Evolutionary conservation across 371 early-diverging fungal species (phyloP).

Genomic region (Cokeromyces recurvatus): DNA sequence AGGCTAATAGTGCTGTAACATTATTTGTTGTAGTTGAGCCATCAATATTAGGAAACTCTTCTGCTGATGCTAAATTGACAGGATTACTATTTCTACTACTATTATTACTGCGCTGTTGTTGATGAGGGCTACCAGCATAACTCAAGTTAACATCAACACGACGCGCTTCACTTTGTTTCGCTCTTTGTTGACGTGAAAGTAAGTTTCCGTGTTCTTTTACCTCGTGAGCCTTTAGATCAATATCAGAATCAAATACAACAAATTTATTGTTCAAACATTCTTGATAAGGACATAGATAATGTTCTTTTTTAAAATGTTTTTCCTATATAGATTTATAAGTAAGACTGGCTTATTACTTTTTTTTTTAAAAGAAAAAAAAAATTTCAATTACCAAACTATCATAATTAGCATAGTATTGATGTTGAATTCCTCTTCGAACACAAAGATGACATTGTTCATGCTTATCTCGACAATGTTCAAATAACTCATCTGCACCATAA

Average conservation of each 20-base stretch:
- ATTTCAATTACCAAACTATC: slow-evolving; percentile 58
- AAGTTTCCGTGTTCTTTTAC: slow-evolving; percentile 42
- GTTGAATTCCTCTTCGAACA: slow-evolving; percentile 61
- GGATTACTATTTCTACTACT: background rate
- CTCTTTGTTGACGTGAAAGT: slow-evolving; percentile 28
- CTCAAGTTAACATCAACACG: slow-evolving; percentile 52
- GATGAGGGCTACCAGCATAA: slow-evolving; percentile 22
- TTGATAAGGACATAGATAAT: slow-evolving; percentile 76
- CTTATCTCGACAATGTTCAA: slow-evolving; percentile 85
- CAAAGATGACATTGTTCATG: slow-evolving; percentile 96
- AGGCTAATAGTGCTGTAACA: background rate
- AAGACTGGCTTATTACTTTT: too few relatives aligned
- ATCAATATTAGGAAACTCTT: slow-evolving; percentile 32
- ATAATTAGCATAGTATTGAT: slow-evolving; percentile 86
- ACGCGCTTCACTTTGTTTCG: slow-evolving; percentile 24
- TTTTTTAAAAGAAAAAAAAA: too few relatives aligned
- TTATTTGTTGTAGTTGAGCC: slow-evolving; percentile 9
- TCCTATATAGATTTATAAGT: slow-evolving; percentile 43
- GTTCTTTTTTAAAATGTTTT: slow-evolving; percentile 79
- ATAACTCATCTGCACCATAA: slow-evolving; percentile 89
- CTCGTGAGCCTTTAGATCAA: slow-evolving; percentile 89
- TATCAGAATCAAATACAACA: slow-evolving; percentile 88
- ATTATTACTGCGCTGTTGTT: background rate
- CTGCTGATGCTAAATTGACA: slow-evolving; percentile 1
- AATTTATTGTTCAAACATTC: slow-evolving; percentile 91